These are phyloP conservation scores for Micromonas commoda DNA, from an alignment of 139 green algal genomes.

Conservation along the genomic window DNA sequence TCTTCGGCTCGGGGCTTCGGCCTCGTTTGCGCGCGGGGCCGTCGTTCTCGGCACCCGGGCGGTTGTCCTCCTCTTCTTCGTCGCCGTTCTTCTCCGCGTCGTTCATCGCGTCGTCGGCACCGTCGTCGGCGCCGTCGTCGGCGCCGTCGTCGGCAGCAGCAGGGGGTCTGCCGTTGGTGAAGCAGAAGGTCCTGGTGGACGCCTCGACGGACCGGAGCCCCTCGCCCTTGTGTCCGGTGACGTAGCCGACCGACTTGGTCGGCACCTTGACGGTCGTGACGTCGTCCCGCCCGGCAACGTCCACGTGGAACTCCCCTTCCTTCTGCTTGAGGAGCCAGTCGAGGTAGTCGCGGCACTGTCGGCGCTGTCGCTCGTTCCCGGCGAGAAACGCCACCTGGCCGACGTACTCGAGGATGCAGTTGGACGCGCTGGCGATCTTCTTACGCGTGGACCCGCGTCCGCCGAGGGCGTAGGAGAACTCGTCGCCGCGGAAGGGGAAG, in stretches of 20 bases:
- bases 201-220: background rate
- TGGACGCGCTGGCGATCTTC: constrained; percentile 14
- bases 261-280: background rate
- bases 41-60: background rate
- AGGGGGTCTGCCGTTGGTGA: background rate
- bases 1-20: no score
- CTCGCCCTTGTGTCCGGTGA: background rate
- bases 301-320: background rate
- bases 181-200: background rate
- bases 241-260: background rate
- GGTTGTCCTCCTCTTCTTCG: background rate
- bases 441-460: constrained; percentile 6
- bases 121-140: background rate
- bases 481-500: constrained; percentile 3
- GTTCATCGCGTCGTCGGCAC: background rate
- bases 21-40: no score
- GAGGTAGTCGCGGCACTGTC: constrained; percentile 11
- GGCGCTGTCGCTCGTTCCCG: background rate
- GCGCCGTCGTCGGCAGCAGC: background rate
- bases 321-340: constrained; percentile 13
- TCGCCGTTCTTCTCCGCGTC: background rate
- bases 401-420: constrained; percentile 21
- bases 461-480: constrained; percentile 14
- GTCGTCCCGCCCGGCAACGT: background rate
- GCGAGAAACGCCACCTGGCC: constrained; percentile 4